Evolutionary conservation across 805 yeast species (phyloP).

Genomic region (Saccharomycopsis selenospora): DNA sequence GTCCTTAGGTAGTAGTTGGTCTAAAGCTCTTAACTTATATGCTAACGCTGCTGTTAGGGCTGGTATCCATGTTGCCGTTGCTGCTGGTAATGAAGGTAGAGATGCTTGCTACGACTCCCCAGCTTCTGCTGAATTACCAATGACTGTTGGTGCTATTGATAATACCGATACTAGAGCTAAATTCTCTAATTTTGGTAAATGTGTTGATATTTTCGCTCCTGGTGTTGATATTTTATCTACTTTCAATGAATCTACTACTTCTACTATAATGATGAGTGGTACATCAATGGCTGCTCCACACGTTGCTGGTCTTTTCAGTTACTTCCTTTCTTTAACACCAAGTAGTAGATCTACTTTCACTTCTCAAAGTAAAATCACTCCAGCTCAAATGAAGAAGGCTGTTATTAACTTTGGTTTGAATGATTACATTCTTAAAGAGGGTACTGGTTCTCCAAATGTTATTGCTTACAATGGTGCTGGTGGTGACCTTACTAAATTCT

Average conservation of each 20-base stretch:
- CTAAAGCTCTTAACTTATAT: slow-evolving; percentile 78
- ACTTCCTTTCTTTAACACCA: slow-evolving; percentile 82
- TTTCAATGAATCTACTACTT: slow-evolving; percentile 64
- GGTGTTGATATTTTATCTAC: slow-evolving; percentile 84
- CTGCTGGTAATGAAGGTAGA: slow-evolving; percentile 72
- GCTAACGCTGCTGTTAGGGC: slow-evolving; percentile 82
- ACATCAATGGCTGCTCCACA: slow-evolving; percentile 99
- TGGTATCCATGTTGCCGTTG: slow-evolving; percentile 88
- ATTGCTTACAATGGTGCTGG: slow-evolving; percentile 81
- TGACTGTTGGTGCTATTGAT: slow-evolving; percentile 93
- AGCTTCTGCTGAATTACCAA: slow-evolving; percentile 72
- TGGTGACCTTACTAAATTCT: slow-evolving; percentile 55
- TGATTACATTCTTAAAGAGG: slow-evolving; percentile 50
- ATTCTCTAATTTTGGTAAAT: slow-evolving; percentile 90
- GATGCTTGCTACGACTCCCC: slow-evolving; percentile 36
- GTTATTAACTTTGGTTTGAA: slow-evolving; percentile 61
- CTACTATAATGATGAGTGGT: slow-evolving; percentile 80
- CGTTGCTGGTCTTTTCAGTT: slow-evolving; percentile 82
- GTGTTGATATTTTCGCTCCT: slow-evolving; percentile 95
- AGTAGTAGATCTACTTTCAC: slow-evolving; percentile 40
- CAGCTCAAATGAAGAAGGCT: slow-evolving; percentile 69
- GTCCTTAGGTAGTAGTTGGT: slow-evolving; percentile 90
- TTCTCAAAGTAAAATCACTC: slow-evolving; percentile 43
- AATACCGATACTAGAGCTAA: slow-evolving; percentile 83
- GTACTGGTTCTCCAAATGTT: slow-evolving; percentile 66